A percentile compares a stretch with the other conserved stretches of the same genome.
These are phyloP conservation scores for Sclerotinia sclerotiorum DNA, from an alignment of 2,329 filamentous ascomycete genomes.

Conservation along the genomic window DNA sequence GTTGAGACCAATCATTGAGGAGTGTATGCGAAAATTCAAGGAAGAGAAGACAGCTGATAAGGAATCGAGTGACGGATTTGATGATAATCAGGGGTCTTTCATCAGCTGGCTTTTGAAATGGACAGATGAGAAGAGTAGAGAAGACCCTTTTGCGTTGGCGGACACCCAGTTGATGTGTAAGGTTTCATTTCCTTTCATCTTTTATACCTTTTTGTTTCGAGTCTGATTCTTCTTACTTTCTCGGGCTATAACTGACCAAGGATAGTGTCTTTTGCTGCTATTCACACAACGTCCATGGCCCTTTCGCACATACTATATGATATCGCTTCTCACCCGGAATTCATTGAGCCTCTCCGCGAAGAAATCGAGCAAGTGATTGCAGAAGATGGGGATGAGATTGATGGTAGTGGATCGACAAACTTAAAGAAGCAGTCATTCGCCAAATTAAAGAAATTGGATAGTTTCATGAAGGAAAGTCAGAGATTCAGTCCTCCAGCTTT, in stretches of 20 bases:
- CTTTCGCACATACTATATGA: constrained; percentile 53
- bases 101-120: constrained; percentile 19
- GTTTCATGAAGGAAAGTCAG: constrained; percentile 46
- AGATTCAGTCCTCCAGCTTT: constrained; percentile 40
- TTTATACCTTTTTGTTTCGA: neutral
- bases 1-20: constrained; percentile 10
- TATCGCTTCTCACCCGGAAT: constrained; percentile 50
- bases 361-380: constrained; percentile 35
- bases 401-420: constrained; percentile 39
- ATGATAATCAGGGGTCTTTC: constrained; percentile 2
- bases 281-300: constrained; percentile 52
- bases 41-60: neutral
- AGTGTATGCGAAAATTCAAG: neutral
- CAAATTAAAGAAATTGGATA: constrained; percentile 43
- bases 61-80: neutral
- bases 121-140: constrained; percentile 7
- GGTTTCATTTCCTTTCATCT: neutral
- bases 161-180: neutral
- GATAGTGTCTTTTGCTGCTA: constrained; percentile 43
- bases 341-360: constrained; percentile 37
- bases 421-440: constrained; percentile 36
- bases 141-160: neutral
- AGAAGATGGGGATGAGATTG: constrained; percentile 49
- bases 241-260: neutral
- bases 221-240: neutral